Evolutionary conservation across 202 grass and related monocot species (phyloP), one percentile per base, ranked within the genome.

Genomic region (Elaeis oleifera): DNA sequence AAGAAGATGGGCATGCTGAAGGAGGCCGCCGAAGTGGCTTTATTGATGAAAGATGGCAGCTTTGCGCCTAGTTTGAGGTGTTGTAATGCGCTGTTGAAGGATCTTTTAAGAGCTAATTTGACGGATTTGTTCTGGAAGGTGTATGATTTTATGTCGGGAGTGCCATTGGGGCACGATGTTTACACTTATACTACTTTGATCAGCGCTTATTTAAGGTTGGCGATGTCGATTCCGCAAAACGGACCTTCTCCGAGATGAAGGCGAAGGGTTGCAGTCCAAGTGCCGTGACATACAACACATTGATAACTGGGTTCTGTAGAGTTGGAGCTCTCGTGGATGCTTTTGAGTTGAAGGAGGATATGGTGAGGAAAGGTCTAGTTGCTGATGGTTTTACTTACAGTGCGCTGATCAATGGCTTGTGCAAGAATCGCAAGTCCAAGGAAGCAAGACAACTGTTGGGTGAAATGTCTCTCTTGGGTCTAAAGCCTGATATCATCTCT

Each of bases 111-210:
- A 31, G 68, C 29, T 8, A 80, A 82, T 51, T 74, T 63, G 23
- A 64, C 14, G 81, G 78, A 71, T 79, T 83, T 88, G 25, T 78
- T 94, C 36, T 88, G 78, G 81, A 88, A 85, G 76, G 75, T 94
- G 16, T 59, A 63, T 23, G 78, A 66, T 25, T 84, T 88, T 58
- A 84, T 82, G 71, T 59, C 15, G 9, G 44, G 17, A 8, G 62
- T 52, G 1, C 54, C 68, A 27, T 53, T 84, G 67, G 60, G 24
- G 16, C 65, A 60, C 3, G 84, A 94, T 49, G 68, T 68, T 5
- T 94, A 94, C 54, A 94, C 89, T 7, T 94, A 81, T 61, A 78
- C 80, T 61, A 82, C 69, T 49, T 4, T 82, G 65, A 77, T 94
- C 19, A 82, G 82, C 22, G 78, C 74, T 1, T 56, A 79, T 17